Conservation (phyloP, 2,329 filamentous ascomycete genomes). For the Onygena corvina region DNA sequence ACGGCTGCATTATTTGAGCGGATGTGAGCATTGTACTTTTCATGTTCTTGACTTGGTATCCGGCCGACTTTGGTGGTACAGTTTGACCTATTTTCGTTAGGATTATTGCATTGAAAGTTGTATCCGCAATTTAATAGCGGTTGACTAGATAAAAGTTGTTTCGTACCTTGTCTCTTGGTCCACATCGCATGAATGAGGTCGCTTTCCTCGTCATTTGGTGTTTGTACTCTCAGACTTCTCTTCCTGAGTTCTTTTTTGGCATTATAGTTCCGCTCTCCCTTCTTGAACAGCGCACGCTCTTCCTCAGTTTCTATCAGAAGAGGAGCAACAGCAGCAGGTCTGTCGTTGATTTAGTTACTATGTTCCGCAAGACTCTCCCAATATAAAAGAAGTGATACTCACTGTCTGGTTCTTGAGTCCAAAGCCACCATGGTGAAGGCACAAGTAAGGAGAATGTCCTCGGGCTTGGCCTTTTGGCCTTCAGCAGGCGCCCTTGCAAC, state of each 20-base stretch:
- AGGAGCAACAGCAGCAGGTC: constrained; percentile 50
- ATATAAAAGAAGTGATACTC: constrained; percentile 14
- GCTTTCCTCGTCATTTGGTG: constrained; percentile 59
- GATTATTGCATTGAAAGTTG: background rate
- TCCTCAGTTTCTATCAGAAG: constrained; percentile 51
- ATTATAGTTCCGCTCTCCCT: constrained; percentile 54
- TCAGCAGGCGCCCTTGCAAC: constrained; percentile 53
- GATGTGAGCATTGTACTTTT: constrained; percentile 51
- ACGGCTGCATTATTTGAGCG: constrained; percentile 64
- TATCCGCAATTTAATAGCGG: background rate
- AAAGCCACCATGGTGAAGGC: constrained; percentile 68
- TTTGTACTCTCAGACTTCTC: constrained; percentile 50
- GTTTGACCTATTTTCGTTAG: background rate
- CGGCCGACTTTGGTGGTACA: background rate
- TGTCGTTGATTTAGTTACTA: constrained; percentile 18
- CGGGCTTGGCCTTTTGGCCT: constrained; percentile 30
- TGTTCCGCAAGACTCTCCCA: background rate
- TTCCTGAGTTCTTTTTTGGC: constrained; percentile 53
- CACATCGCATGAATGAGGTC: constrained; percentile 62
- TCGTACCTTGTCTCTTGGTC: constrained; percentile 54
- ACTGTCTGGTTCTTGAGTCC: constrained; percentile 55
- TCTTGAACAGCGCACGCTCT: constrained; percentile 50
- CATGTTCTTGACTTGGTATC: constrained; percentile 44
- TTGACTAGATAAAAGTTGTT: background rate
- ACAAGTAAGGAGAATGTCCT: constrained; percentile 58